A percentile compares a stretch with the other conserved stretches of the same genome.
Conservation (phyloP, 345 rosid species). For the Limnanthes douglasii region DNA sequence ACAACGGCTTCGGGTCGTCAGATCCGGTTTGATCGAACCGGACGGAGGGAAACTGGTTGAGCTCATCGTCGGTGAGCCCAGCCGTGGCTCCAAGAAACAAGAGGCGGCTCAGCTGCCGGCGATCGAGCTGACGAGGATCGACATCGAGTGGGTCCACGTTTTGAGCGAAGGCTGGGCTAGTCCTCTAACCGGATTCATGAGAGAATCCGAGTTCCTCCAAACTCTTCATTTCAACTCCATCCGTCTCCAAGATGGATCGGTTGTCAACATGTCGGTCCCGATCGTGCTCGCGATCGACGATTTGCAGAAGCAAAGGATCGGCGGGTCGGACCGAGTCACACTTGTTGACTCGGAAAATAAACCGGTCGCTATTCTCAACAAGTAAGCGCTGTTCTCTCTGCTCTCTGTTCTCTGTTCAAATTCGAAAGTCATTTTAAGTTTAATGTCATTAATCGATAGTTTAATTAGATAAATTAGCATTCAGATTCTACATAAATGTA, state of each 20-base stretch:
- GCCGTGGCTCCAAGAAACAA: slow-evolving; percentile 29
- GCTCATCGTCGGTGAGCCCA: slow-evolving; percentile 43
- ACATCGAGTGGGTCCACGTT: slow-evolving; percentile 90
- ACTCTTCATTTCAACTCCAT: slow-evolving; percentile 98
- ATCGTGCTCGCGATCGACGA: slow-evolving; percentile 84
- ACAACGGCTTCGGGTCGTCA: slow-evolving; percentile 10
- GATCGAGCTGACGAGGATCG: slow-evolving; percentile 57
- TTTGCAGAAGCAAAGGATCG: slow-evolving; percentile 45
- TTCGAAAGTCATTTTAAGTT: background rate
- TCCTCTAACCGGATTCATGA: slow-evolving; percentile 92
- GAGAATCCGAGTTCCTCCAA: slow-evolving; percentile 99
- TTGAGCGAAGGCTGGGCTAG: slow-evolving; percentile 99
- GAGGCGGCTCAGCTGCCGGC: slow-evolving; percentile 54
- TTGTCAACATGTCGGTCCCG: slow-evolving; percentile 96
- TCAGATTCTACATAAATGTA: no score
- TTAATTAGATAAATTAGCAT: no score
- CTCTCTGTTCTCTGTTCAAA: background rate
- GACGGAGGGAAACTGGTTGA: slow-evolving; percentile 83
- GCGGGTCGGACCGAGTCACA: slow-evolving; percentile 53
- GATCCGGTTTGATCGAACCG: slow-evolving; percentile 59
- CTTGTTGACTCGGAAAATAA: slow-evolving; percentile 57
- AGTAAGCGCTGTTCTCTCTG: slow-evolving; percentile 28
- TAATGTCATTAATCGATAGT: no score
- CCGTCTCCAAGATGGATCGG: slow-evolving; percentile 80
- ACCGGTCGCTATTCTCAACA: slow-evolving; percentile 57